Evolutionary conservation across 345 rosid genomes (phyloP), one percentile per base, ranked within the genome.

Genomic region (Acer yangbiense): DNA sequence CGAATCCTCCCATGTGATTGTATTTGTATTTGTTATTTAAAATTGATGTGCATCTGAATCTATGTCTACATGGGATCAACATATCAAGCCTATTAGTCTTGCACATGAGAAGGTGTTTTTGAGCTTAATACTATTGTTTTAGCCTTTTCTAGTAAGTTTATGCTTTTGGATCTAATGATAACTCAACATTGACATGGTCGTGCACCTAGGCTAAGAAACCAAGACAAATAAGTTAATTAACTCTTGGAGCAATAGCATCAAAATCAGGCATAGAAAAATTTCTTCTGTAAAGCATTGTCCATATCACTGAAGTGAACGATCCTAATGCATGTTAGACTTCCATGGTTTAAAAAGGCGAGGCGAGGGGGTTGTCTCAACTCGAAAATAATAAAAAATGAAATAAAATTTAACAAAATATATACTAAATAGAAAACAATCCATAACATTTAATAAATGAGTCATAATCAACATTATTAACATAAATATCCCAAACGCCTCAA

Each of bases 201-300:
- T 52, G 29, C 52, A 75, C 39, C 16, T 55, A 13, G 63, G 76
- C 39, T 41, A 11, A 75, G 35, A 35, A 35, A 11, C 35, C 52
- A 32, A 25, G 41, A 50, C 35, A 35, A 20, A 21, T 55, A 65
- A 32, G 52, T 75, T 12, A 3, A 54, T 32, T 20, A 46, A 54
- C 23, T 20, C 39, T 54, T 20, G 41, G 13, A 35, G 39, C 39
- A 35, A 35, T 6, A 74, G 11, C 32, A 21, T 54, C 65, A 29
- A 52, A 12, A 66, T 66, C 54, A 20, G 41, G 39, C 71, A 20
- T 35, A 75, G 39, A 74, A 20, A 74, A 52, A 65, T 20, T 4
- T 65, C 48, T 32, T 65, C 9, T 8, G 14, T 14, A 7, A 61
- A 25, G 9, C 16, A 6, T 14, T 12, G 21, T 54, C 39, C 62